Percentiles rank a stretch among this genome's conserved stretches.
Evolutionary conservation across 805 yeast genomes (phyloP).

Genomic region (Myxozyma udenii): DNA sequence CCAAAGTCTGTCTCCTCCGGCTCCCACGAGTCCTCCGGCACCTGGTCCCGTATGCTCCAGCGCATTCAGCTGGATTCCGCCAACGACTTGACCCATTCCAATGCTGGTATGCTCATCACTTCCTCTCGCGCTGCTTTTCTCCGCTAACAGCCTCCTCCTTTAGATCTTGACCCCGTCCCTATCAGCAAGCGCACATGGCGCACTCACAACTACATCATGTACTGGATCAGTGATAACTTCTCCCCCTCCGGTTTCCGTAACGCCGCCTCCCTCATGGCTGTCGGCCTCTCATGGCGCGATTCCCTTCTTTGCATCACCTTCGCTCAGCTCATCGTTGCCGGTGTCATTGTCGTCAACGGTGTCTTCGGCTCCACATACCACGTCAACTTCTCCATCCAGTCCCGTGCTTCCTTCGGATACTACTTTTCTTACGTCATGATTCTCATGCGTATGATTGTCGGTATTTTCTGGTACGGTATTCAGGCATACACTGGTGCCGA

Average conservation of each 20-base stretch:
- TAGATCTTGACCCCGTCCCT: conserved; percentile 28
- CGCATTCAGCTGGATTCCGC: conserved; percentile 16
- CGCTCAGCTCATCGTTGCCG: conserved; percentile 44
- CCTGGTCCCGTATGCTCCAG: conserved; percentile 12
- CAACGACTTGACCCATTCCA: conserved; percentile 2
- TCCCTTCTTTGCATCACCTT: conserved; percentile 46
- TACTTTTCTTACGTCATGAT: conserved; percentile 73
- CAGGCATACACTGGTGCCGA: conserved; percentile 83
- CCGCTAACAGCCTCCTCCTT: neutral
- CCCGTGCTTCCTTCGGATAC: conserved; percentile 57
- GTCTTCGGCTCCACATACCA: conserved; percentile 51
- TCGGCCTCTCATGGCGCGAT: conserved; percentile 46
- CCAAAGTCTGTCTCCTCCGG: neutral
- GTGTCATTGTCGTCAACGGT: conserved; percentile 45
- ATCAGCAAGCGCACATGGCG: conserved; percentile 47
- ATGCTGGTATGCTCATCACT: conserved; percentile 5
- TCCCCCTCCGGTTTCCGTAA: conserved; percentile 45
- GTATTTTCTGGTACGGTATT: conserved; percentile 83
- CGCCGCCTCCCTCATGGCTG: conserved; percentile 45
- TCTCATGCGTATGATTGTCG: conserved; percentile 81
- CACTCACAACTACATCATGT: conserved; percentile 40
- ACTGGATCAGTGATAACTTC: conserved; percentile 32
- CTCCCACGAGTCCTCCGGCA: conserved; percentile 1
- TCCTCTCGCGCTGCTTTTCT: neutral
- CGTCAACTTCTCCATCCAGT: conserved; percentile 48